Evolutionary conservation across 164 flowering plant genomes (phyloP).

Genomic region (Macadamia tetraphylla): DNA sequence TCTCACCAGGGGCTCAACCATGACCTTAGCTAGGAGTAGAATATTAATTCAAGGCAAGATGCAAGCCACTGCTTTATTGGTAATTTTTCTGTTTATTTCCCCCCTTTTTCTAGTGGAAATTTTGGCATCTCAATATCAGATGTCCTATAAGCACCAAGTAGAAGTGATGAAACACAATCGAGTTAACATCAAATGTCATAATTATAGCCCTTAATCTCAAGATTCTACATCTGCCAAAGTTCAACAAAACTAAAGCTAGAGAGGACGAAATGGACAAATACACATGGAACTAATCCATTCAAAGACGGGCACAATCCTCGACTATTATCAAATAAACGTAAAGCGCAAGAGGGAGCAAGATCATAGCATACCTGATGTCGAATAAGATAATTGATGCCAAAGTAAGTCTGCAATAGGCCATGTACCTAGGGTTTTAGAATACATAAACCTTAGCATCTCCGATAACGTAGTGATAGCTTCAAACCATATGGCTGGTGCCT

Average conservation of each 20-base stretch:
- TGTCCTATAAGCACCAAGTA: too few species aligned
- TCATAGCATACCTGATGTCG: conserved; percentile 56
- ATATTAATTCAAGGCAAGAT: too few species aligned
- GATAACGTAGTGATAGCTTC: conserved; percentile 69
- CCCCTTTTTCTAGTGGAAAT: too few species aligned
- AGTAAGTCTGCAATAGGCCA: conserved; percentile 94
- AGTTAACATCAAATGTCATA: too few species aligned
- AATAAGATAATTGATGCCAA: conserved; percentile 90
- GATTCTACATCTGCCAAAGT: neutral
- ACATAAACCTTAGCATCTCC: conserved; percentile 84
- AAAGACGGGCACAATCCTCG: neutral
- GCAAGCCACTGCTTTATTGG: too few species aligned
- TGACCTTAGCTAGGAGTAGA: too few species aligned
- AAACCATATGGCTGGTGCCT: conserved; percentile 89
- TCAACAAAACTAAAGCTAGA: neutral
- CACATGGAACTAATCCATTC: neutral
- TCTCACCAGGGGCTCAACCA: too few species aligned
- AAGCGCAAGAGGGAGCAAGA: neutral
- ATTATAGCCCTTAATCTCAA: too few species aligned
- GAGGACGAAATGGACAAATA: neutral
- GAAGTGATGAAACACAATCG: too few species aligned
- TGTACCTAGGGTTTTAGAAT: conserved; percentile 89
- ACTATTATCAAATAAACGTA: too few species aligned
- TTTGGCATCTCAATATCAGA: too few species aligned
- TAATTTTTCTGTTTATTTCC: too few species aligned